Conservation (phyloP, 768 basidiomycete genomes). For the Leccinum imitatum region DNA sequence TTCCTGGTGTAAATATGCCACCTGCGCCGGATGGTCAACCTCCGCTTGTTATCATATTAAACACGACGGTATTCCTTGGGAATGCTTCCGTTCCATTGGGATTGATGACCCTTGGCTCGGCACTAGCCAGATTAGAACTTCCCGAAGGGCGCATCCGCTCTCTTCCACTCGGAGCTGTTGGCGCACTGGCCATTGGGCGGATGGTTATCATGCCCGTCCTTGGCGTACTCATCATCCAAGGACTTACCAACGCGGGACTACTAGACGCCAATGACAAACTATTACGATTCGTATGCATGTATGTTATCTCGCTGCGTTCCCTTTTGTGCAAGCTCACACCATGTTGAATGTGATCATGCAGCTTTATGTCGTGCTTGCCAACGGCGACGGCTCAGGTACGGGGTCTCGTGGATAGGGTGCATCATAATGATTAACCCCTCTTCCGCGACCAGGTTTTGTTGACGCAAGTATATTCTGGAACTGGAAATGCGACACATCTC, state of each 20-base stretch:
- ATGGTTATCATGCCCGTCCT: conserved; percentile 58
- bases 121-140: conserved; percentile 56
- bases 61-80: conserved; percentile 58
- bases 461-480: conserved; percentile 66
- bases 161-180: conserved; percentile 53
- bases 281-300: conserved; percentile 69
- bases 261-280: conserved; percentile 55
- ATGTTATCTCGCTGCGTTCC: conserved; percentile 26
- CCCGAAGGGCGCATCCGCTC: conserved; percentile 45
- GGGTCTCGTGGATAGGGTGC: background rate
- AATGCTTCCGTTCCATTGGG: conserved; percentile 64
- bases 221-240: conserved; percentile 56
- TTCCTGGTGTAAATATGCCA: conserved; percentile 44
- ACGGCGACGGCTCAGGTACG: conserved; percentile 58
- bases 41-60: conserved; percentile 60
- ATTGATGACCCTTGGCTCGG: conserved; percentile 60
- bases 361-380: conserved; percentile 60
- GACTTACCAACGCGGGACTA: conserved; percentile 46
- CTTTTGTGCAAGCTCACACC: background rate
- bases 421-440: background rate
- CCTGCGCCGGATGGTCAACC: conserved; percentile 65
- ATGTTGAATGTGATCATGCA: conserved; percentile 19
- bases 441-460: conserved; percentile 47
- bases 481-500: conserved; percentile 61
- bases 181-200: conserved; percentile 50